Evolutionary conservation across 306 rosid genomes (phyloP).

Genomic region (Cucumis cinereus): DNA sequence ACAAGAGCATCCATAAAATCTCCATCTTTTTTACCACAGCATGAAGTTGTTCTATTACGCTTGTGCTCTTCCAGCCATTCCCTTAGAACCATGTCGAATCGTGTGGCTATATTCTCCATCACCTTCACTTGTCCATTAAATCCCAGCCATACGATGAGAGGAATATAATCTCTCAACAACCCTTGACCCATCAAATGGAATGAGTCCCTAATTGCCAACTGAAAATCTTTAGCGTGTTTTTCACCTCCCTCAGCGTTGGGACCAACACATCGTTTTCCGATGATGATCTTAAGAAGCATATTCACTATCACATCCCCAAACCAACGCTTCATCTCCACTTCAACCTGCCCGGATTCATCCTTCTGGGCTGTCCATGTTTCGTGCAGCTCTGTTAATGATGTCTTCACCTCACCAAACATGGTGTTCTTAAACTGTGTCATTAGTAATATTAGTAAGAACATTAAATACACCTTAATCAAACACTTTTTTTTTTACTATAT

Average conservation of each 20-base stretch:
- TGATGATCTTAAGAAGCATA: constrained; percentile 21
- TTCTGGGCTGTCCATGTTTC: neutral
- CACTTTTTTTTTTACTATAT: too few relatives aligned
- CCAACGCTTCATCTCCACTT: constrained; percentile 25
- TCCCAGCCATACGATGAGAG: constrained; percentile 19
- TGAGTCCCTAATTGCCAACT: constrained; percentile 11
- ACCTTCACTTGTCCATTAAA: constrained; percentile 22
- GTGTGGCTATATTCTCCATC: constrained; percentile 16
- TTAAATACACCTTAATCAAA: too few relatives aligned
- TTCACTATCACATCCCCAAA: constrained; percentile 24
- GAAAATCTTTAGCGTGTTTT: neutral
- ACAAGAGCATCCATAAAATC: constrained; percentile 37
- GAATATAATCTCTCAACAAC: constrained; percentile 24
- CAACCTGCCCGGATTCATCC: neutral
- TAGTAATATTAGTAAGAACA: too few relatives aligned
- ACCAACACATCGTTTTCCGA: constrained; percentile 18
- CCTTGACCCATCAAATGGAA: constrained; percentile 16
- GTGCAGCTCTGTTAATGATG: constrained; percentile 10
- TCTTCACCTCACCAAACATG: constrained; percentile 21
- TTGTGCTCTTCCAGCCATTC: constrained; percentile 20
- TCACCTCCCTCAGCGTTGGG: neutral
- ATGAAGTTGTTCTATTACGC: neutral
- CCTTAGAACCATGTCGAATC: constrained; percentile 10
- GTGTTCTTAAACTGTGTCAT: neutral
- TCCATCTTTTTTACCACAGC: neutral